Evolutionary conservation across 768 basidiomycete genomes (phyloP), one percentile per base, ranked within the genome.

Genomic region (Pisolithus orientalis): DNA sequence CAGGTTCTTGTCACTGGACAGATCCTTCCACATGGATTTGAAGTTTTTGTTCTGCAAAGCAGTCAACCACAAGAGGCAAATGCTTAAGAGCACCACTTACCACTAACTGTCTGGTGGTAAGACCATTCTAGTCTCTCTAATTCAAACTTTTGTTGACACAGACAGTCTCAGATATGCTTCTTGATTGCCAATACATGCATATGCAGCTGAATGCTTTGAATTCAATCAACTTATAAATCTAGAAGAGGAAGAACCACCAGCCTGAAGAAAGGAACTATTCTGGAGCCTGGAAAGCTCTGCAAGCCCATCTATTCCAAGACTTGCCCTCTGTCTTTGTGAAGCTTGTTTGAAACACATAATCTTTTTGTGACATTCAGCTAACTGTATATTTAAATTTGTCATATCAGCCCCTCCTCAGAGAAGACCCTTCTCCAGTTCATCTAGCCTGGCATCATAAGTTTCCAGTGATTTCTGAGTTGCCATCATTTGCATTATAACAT

Each of bases 1-100:
- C 57, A 6, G 65, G 66, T 21, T 70, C 65, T 13, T 62, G 56
- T 4, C 57, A 29, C 16, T 64, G 59, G 6, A 70, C 54, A 3
- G 61, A 57, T 5, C 54, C 28, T 16, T 67, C 51, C 5, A 65
- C 64, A 52, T 72, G 68, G 2, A 49, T 50, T n/a, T 59, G 51
- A 24, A 71, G 50, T 38, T 68, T 68, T 4, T 56, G 27, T 11
- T 67, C 65, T 51, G 27, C 16, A 37, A 10, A 52, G 37, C 7
- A 29, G 44, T 49, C 38, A 49, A 21, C 1, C 5, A 40, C 4
- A 14, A 38, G 39, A 39, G 2, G 38, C 13, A 6, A 40, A 5
- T 37, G 13, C 11, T 13, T 34, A 13, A 13, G 2, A 34, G 13
- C 11, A 34, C 32, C 32, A 3, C 32, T 13, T 34, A 34, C 32